Conservation (phyloP, 345 rosid genomes). For the Cardamine occulta region DNA sequence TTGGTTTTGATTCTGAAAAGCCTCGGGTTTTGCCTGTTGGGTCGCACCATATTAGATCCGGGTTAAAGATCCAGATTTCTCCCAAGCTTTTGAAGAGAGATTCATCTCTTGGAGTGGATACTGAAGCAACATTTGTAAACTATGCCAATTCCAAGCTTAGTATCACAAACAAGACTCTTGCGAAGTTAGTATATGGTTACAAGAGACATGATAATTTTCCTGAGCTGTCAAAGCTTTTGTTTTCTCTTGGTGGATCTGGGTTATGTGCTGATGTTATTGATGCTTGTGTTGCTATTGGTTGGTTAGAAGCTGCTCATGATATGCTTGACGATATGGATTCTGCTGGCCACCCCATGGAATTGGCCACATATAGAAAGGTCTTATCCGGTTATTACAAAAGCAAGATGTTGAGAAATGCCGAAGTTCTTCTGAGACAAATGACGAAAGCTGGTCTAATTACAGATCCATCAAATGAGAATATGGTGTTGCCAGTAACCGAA, state of each 20-base stretch:
- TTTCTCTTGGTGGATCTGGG: conserved; percentile 34
- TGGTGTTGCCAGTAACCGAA: conserved; percentile 36
- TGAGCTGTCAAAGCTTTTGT: conserved; percentile 63
- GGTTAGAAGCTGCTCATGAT: conserved; percentile 88
- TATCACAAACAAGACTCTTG: conserved; percentile 57
- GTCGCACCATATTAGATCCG: conserved; percentile 61
- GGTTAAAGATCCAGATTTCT: conserved; percentile 60
- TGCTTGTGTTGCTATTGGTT: conserved; percentile 65
- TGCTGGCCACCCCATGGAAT: conserved; percentile 50
- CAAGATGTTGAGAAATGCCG: conserved; percentile 65
- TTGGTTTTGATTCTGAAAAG: conserved; percentile 37
- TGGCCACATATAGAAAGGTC: conserved; percentile 49
- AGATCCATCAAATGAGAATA: conserved; percentile 45
- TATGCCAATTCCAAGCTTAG: conserved; percentile 57
- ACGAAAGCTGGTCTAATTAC: conserved; percentile 52
- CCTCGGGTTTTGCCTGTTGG: conserved; percentile 70
- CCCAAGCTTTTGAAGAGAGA: conserved; percentile 63
- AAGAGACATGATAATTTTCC: conserved; percentile 53
- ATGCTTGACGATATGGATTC: conserved; percentile 77
- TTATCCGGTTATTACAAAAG: conserved; percentile 57
- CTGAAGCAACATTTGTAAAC: conserved; percentile 49
- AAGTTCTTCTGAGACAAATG: conserved; percentile 61
- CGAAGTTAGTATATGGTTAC: conserved; percentile 65
- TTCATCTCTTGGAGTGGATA: conserved; percentile 46
- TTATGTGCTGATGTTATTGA: conserved; percentile 60